phyloP scores from a whole-genome alignment of 2,329 filamentous ascomycete species.

The Mycocentrospora acerina region DNA sequence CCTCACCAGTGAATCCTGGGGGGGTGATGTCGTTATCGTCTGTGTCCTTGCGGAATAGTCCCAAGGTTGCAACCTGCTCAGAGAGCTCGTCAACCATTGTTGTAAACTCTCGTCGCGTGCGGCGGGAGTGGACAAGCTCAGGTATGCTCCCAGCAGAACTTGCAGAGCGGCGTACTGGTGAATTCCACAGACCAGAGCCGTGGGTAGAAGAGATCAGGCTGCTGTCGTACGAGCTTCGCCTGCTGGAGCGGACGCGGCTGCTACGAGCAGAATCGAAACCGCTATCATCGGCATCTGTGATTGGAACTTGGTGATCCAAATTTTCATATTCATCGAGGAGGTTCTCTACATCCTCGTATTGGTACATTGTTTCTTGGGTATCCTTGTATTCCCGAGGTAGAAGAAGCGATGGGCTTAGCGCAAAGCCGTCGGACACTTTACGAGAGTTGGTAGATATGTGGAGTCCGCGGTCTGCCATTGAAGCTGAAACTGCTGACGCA shows the following conservation, averaged over 20 bases:
- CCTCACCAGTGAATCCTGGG: constrained; percentile 25
- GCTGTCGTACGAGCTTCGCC: constrained; percentile 59
- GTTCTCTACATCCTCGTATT: constrained; percentile 43
- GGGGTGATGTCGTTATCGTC: constrained; percentile 34
- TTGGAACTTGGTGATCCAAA: constrained; percentile 51
- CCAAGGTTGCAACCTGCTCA: constrained; percentile 34
- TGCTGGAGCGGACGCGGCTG: constrained; percentile 56
- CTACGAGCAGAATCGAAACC: constrained; percentile 49
- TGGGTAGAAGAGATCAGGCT: constrained; percentile 50
- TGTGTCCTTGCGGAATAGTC: constrained; percentile 25
- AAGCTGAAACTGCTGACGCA: constrained; percentile 37
- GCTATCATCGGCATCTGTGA: constrained; percentile 43
- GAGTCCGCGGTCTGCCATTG: constrained; percentile 29
- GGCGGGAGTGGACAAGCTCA: constrained; percentile 40
- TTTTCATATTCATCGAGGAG: constrained; percentile 46
- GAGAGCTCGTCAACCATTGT: constrained; percentile 34
- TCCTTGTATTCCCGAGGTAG: constrained; percentile 40
- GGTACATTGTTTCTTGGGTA: constrained; percentile 27
- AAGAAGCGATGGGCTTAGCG: constrained; percentile 41
- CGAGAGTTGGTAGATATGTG: constrained; percentile 32
- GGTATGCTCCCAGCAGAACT: constrained; percentile 43
- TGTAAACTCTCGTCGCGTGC: constrained; percentile 34
- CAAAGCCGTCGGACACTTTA: constrained; percentile 35
- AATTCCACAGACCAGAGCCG: constrained; percentile 36
- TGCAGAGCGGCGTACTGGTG: constrained; percentile 38